phyloP scores from a whole-genome alignment of 2,329 filamentous ascomycete genomes.

The Talaromyces funiculosus region DNA sequence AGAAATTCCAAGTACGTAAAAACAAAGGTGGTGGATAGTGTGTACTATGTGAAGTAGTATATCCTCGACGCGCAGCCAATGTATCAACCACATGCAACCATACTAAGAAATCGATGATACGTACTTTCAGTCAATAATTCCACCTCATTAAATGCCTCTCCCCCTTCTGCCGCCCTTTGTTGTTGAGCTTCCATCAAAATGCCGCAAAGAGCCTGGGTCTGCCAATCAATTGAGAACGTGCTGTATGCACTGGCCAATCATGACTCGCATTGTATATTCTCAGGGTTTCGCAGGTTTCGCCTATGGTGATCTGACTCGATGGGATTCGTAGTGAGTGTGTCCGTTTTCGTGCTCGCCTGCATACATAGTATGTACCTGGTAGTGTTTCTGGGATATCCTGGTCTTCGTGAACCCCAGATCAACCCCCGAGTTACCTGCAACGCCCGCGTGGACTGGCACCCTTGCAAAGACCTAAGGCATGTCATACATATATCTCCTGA shows the following conservation, averaged over 20 bases:
- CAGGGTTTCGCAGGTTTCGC: not conserved
- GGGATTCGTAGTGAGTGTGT: not conserved
- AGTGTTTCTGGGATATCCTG: not conserved
- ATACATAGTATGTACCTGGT: not conserved
- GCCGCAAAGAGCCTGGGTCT: not conserved
- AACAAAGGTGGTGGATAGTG: not conserved
- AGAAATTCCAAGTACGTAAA: not conserved
- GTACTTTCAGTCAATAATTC: no score
- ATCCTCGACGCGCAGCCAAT: not conserved
- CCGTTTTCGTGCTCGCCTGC: not conserved
- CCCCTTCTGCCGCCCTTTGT: not conserved
- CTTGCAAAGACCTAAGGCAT: not conserved
- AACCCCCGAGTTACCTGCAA: not conserved
- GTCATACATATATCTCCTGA: constrained; percentile 2
- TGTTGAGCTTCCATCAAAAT: not conserved
- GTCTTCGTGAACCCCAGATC: not conserved
- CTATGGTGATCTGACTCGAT: not conserved
- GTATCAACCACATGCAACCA: not conserved
- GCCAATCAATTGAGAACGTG: constrained; percentile 16
- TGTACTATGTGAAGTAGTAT: no score
- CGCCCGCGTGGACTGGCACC: not conserved
- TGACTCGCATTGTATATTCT: not conserved
- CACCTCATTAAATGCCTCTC: not conserved
- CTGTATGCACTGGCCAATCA: constrained; percentile 8
- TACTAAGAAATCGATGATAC: not conserved